These are phyloP conservation scores for Raddia guianensis DNA, from an alignment of 176 grass and related monocot genomes.

Conservation along the genomic window DNA sequence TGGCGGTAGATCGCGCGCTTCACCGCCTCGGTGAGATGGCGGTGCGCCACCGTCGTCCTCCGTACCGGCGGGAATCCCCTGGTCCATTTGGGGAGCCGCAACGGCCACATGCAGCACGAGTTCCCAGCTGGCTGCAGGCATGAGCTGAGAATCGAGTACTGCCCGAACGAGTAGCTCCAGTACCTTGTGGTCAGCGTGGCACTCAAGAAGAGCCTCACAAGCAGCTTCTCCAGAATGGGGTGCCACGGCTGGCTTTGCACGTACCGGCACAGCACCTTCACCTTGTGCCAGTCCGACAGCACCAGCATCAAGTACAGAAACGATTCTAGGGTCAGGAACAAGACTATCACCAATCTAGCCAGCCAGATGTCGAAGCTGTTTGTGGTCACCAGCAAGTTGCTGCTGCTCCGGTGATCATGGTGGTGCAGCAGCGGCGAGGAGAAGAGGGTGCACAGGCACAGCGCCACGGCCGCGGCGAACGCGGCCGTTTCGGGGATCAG, in stretches of 20 bases:
- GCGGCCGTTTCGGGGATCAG: not conserved
- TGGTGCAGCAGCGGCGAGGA: not conserved
- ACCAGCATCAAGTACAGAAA: constrained; percentile 8
- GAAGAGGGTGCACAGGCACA: not conserved
- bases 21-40: not conserved
- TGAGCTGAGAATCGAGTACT: not conserved
- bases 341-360: not conserved
- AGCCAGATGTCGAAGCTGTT: constrained; percentile 10
- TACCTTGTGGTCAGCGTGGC: not conserved
- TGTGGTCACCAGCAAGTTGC: not conserved
- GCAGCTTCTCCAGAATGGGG: not conserved
- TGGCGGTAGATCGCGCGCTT: not conserved
- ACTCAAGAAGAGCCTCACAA: not conserved
- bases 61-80: not conserved
- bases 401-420: not conserved
- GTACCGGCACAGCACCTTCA: constrained; percentile 34
- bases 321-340: not conserved
- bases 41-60: not conserved
- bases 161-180: constrained; percentile 29
- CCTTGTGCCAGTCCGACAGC: constrained; percentile 30
- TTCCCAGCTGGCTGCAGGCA: not conserved
- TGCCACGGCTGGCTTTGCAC: not conserved
- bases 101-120: not conserved
- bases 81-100: not conserved
- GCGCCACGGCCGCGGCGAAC: not conserved